Evolutionary conservation across 2,329 filamentous ascomycete genomes (phyloP).

Genomic region (Monilinia laxa): DNA sequence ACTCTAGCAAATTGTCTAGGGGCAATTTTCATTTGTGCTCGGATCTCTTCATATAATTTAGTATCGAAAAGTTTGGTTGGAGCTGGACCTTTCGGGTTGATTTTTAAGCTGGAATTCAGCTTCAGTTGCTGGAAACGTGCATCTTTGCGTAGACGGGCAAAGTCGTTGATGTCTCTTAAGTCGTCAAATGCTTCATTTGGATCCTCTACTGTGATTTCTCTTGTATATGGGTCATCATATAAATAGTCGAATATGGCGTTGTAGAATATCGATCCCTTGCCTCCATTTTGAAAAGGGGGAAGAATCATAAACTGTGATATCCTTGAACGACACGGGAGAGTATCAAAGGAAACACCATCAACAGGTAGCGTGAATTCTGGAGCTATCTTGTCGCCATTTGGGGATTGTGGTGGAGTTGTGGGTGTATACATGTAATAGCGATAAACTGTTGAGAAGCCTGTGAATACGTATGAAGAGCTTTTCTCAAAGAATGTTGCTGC

Average conservation of each 20-base stretch:
- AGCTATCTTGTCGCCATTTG: conserved; percentile 38
- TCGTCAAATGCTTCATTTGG: conserved; percentile 85
- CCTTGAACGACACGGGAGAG: conserved; percentile 73
- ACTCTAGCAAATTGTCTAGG: conserved; percentile 73
- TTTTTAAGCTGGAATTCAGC: conserved; percentile 52
- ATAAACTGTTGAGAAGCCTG: conserved; percentile 89
- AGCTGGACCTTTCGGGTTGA: conserved; percentile 50
- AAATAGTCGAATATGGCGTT: conserved; percentile 72
- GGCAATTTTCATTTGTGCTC: conserved; percentile 66
- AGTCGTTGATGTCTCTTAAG: conserved; percentile 72
- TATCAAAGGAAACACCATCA: conserved; percentile 46
- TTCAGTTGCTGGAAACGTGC: conserved; percentile 57
- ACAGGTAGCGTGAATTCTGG: conserved; percentile 47
- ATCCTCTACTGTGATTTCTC: conserved; percentile 90
- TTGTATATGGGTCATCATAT: conserved; percentile 59
- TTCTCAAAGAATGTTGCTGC: conserved; percentile 41
- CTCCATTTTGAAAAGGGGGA: conserved; percentile 79
- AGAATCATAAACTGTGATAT: conserved; percentile 94
- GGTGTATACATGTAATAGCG: conserved; percentile 70
- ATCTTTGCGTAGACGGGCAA: conserved; percentile 60
- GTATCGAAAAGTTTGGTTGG: conserved; percentile 60
- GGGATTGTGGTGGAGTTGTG: conserved; percentile 46
- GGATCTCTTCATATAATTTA: conserved; percentile 55
- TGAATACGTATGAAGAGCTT: conserved; percentile 68
- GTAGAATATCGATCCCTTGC: conserved; percentile 80